Evolutionary conservation across 2,329 filamentous ascomycete genomes (phyloP).

Genomic region (Leptodontidium sp.): DNA sequence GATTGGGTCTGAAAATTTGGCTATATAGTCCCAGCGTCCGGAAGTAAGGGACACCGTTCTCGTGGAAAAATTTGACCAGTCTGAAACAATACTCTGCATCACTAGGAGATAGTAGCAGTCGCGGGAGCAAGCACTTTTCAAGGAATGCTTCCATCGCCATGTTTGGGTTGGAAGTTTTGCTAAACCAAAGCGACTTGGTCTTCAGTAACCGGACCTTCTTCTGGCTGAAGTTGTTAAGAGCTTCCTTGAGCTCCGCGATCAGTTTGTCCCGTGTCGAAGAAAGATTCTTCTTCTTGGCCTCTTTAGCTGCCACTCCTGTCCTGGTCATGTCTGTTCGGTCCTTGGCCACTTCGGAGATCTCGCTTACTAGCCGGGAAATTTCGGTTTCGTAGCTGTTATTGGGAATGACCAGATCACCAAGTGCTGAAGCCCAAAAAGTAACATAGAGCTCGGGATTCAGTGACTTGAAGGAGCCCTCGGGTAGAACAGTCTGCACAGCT

Average conservation of each 20-base stretch:
- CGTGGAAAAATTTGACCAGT: conserved; percentile 88
- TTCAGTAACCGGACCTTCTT: conserved; percentile 74
- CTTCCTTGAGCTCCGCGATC: conserved; percentile 75
- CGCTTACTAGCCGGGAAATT: conserved; percentile 71
- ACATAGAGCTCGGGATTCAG: conserved; percentile 85
- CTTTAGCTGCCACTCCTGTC: conserved; percentile 70
- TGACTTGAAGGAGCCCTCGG: conserved; percentile 70
- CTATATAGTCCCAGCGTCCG: conserved; percentile 85
- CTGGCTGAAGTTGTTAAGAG: conserved; percentile 71
- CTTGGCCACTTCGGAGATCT: conserved; percentile 71
- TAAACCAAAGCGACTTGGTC: conserved; percentile 83
- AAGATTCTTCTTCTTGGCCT: conserved; percentile 73
- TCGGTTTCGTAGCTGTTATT: conserved; percentile 81
- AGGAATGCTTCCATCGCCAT: conserved; percentile 78
- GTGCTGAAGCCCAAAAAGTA: conserved; percentile 89
- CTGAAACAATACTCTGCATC: conserved; percentile 91
- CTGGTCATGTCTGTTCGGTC: conserved; percentile 78
- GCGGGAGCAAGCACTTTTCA: conserved; percentile 91
- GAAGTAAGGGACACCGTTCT: conserved; percentile 84
- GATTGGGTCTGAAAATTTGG: conserved; percentile 83
- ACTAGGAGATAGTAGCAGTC: conserved; percentile 81
- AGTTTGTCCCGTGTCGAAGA: conserved; percentile 74
- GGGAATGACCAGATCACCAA: conserved; percentile 82
- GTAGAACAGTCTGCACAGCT: conserved; percentile 67
- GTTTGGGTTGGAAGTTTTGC: conserved; percentile 68